Evolutionary conservation across 768 basidiomycete genomes (phyloP), one percentile per base, ranked within the genome.

Genomic region (Pisolithus orientalis): DNA sequence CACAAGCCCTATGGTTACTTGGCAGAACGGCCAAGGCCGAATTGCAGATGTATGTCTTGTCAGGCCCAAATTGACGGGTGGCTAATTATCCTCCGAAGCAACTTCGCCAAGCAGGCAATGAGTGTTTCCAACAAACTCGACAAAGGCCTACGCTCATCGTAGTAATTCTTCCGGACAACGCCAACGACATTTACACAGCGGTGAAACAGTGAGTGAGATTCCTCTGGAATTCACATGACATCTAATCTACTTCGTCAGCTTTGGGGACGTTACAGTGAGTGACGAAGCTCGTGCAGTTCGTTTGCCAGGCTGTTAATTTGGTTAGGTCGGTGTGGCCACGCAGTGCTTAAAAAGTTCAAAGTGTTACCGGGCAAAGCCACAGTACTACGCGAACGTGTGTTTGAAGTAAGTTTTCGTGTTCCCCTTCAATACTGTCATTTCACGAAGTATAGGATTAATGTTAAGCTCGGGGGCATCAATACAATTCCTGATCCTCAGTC

Each of bases 391-490:
- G 0, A 92, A 91, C 54, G 84, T 90, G 6, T 82, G 80, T 57
- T 65, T 91, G 31, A 91, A 91, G 88, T 88, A 50, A 58, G 82
- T 68, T 31, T 34, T 25, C 31, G 13, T 7, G 28, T 25, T 34
- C 24, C 28, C 27, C n/a, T 10, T n/a, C n/a, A 34, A 52, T 38
- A 8, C 25, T 28, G 27, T 47, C 38, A 47, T 53, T 53, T 51
- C 49, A 37, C 16, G 4, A 21, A 25, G 24, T 21, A 24, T 54
- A 91, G 88, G 64, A 76, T 91, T 58, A 91, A 91, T 54, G 89
- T 89, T 17, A 91, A 92, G 64, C 73, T 91, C 0, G 90, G 89
- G 13, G 90, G 90, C 1, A 85, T 90, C 63, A 92, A 92, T 62
- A 79, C 81, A 1, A 74, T 92, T 29, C 89, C 88, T 0, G 85